A percentile compares a stretch with the other conserved stretches of the same genome.
phyloP scores from a whole-genome alignment of 352 stramenopile genomes.

The Globisporangium apiculatum region DNA sequence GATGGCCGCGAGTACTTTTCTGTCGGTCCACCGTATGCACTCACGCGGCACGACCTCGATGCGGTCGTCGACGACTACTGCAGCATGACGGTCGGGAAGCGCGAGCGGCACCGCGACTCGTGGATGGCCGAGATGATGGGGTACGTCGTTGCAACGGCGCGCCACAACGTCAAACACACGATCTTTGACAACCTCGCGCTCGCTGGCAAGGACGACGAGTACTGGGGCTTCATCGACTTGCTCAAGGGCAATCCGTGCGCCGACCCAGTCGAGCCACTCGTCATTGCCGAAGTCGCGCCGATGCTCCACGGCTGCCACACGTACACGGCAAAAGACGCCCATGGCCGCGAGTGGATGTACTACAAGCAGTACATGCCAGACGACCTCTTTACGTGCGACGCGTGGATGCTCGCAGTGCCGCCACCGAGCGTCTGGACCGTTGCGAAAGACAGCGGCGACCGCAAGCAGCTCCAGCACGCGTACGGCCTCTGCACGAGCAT shows the following conservation, averaged over 20 bases:
- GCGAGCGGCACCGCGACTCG: slow-evolving; percentile 26
- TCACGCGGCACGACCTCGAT: slow-evolving; percentile 46
- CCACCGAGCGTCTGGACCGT: slow-evolving; percentile 54
- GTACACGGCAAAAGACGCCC: slow-evolving; percentile 38
- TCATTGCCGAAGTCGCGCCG: slow-evolving; percentile 36
- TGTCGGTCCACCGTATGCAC: slow-evolving; percentile 47
- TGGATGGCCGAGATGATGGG: slow-evolving; percentile 50
- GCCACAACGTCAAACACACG: slow-evolving; percentile 64
- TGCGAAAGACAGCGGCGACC: slow-evolving; percentile 38
- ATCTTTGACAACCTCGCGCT: slow-evolving; percentile 71
- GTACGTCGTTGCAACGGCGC: slow-evolving; percentile 49
- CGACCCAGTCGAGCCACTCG: slow-evolving; percentile 28
- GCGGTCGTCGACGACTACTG: slow-evolving; percentile 59
- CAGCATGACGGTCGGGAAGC: slow-evolving; percentile 45
- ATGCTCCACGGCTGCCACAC: slow-evolving; percentile 38
- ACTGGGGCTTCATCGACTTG: slow-evolving; percentile 47
- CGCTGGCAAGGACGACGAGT: slow-evolving; percentile 45
- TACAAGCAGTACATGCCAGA: slow-evolving; percentile 58
- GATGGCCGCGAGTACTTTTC: slow-evolving; percentile 48
- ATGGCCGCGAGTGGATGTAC: slow-evolving; percentile 50
- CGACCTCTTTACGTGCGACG: slow-evolving; percentile 70
- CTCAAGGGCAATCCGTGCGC: slow-evolving; percentile 59
- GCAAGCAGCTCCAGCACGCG: slow-evolving; percentile 41
- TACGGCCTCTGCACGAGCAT: slow-evolving; percentile 78
- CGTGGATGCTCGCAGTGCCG: slow-evolving; percentile 59